phyloP scores from a whole-genome alignment of 306 rosid species.

The Cucumis sativus region DNA sequence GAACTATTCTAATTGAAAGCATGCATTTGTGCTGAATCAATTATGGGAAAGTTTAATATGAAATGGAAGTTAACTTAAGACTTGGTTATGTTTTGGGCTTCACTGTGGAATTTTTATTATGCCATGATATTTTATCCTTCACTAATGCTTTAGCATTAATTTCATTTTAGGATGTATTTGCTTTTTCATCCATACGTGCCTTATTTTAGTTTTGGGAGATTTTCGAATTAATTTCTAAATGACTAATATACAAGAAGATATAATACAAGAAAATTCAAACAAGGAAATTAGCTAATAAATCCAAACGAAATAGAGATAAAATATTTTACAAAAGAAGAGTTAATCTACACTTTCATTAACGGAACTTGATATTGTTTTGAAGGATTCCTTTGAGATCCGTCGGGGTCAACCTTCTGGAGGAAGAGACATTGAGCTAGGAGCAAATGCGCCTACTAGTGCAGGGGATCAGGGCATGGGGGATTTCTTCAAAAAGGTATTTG shows the following conservation, averaged over 20 bases:
- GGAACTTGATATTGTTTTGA: constrained; percentile 10
- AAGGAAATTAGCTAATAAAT: too few relatives aligned
- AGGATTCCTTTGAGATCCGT: constrained; percentile 86
- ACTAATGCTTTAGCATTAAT: too few relatives aligned
- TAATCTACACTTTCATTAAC: background rate
- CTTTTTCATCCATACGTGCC: background rate
- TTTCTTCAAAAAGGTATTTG: constrained; percentile 71
- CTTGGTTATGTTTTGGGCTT: too few relatives aligned
- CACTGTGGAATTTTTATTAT: too few relatives aligned
- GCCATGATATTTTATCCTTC: too few relatives aligned
- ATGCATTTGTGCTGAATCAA: background rate
- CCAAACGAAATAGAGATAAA: too few relatives aligned
- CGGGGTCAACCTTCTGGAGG: constrained; percentile 46
- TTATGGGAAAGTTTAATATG: background rate
- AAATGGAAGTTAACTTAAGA: background rate
- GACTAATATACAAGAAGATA: too few relatives aligned
- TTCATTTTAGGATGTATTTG: background rate
- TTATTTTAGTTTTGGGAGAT: too few relatives aligned
- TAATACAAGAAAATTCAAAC: too few relatives aligned
- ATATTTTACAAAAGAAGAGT: too few relatives aligned
- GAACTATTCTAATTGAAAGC: too few relatives aligned
- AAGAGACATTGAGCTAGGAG: constrained; percentile 72
- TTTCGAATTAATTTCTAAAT: too few relatives aligned
- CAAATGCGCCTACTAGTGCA: constrained; percentile 30
- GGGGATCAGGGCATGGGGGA: constrained; percentile 57